Base-by-base conservation (phyloP, 192 early-diverging fungal species). In the Endogone sp. region DNA sequence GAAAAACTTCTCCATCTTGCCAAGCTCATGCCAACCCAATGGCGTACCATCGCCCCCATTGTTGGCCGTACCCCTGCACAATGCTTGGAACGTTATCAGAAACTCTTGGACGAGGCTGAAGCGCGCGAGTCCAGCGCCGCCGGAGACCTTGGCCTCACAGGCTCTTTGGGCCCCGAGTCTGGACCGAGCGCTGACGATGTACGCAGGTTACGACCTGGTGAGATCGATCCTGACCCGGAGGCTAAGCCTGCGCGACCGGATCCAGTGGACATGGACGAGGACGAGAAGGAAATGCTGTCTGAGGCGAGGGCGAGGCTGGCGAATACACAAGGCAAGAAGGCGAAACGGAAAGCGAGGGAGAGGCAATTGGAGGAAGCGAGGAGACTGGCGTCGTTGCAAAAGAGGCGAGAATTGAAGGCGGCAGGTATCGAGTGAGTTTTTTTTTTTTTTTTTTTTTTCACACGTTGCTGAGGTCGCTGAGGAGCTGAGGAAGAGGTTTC, bases 241-340 rank as follows among this genome's bases (percentile, higher is more conserved):
- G 89, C 91, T 1, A 95, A 95, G 70, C 92, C 97, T n/a, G 97
- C 97, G 1, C 84, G 96, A 11, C 97, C 97, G 2, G 97, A 99
- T 77, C 95, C 97, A 13, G 93, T 99, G 2, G 97, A 99, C 74
- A 99, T 99, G 97, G 97, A 99, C 66, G 96, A 98, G 75, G 96
- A 98, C 75, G 96, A 99, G 83, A 99, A 99, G 83, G 97, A 99
- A 77, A 99, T 99, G 97, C 84, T 99, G 24, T 95, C 93, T 3
- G 97, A 99, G 76, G 97, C 97, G 24, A 89, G 97, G 61, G 97
- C 97, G 22, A 86, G 97, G 74, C 82, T 99, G 62, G 97, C 97
- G n/a, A 99, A 99, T 76, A 99, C 97, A 6, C 96, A 98, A 76
- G 97, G 97, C 62, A 99, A 99, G 71, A 99, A 99, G 68, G 96